Evolutionary conservation across 164 flowering plant genomes (phyloP), one percentile per base, ranked within the genome.

Genomic region (Tetrastigma voinierianum): DNA sequence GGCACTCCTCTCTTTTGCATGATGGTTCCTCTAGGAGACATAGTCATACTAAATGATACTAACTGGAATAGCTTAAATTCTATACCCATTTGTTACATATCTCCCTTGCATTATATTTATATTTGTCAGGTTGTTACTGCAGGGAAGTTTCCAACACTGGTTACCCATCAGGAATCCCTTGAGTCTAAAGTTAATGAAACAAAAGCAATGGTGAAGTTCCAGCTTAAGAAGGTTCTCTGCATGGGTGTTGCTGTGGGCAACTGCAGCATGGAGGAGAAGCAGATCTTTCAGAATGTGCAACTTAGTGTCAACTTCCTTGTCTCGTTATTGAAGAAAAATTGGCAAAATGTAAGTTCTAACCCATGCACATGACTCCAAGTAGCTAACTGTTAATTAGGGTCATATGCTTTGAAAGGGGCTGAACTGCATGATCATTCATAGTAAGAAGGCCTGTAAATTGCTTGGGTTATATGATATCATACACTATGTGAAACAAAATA

Each of bases 231-330:
- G 74, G 81, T 77, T 24, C 75, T 77, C 24, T 77, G 81, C 25
- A 77, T 77, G 81, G 81, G 81, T 11, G 81, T 77, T 57, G 81
- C 81, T 53, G 81, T 77, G 25, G 81, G 78, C 7, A 78, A 78
- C 19, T 46, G 59, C 24, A 17, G 57, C 5, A 74, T 78, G 81
- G 81, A 78, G 46, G 81, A 78, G 70, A 78, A 74, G 70, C 81
- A 78, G 32, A 62, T 78, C 40, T 78, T 78, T 57, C 81, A 74
- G 64, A 77, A 77, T 56, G 78, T 77, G 1, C 81, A 77, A 52
- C 62, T 77, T 51, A 68, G 76, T 61, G 72, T 78, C 18, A 78
- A 78, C 60, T 78, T 78, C 74, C 67, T 78, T 8, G 81, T 74
- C 25, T 78, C 81, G 0, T 23, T 78, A 16, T 63, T 78, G 63